Evolutionary conservation across 1,284 basidiomycete genomes (phyloP).

Genomic region (Ceratobasidium sp.): DNA sequence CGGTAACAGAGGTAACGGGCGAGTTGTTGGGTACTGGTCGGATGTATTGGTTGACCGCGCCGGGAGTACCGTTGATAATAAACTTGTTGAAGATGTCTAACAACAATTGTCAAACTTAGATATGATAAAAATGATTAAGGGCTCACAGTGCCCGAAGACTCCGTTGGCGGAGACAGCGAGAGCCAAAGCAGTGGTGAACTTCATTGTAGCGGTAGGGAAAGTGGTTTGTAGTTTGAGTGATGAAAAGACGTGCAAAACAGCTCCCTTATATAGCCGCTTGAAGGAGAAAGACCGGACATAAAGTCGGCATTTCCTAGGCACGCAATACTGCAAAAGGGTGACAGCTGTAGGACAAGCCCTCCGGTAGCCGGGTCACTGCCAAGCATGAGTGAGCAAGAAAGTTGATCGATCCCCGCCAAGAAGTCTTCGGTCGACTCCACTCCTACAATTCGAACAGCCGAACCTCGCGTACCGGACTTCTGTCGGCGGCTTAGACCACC

Average conservation of each 20-base stretch:
- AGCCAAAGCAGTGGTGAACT: conserved; percentile 3
- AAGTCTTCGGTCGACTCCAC: neutral
- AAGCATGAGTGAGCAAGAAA: neutral
- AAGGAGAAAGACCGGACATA: conserved; percentile 31
- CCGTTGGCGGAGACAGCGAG: conserved; percentile 35
- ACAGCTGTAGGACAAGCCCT: neutral
- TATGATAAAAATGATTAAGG: neutral
- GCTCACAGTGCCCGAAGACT: conserved; percentile 36
- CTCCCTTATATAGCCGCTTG: conserved; percentile 7
- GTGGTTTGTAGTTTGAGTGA: neutral
- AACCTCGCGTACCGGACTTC: conserved; percentile 24
- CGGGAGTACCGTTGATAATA: conserved; percentile 62
- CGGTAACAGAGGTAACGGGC: conserved; percentile 67
- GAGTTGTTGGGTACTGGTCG: conserved; percentile 66
- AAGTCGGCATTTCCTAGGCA: conserved; percentile 3
- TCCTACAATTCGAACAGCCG: neutral
- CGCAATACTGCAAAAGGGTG: neutral
- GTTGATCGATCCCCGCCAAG: neutral
- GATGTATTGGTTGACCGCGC: conserved; percentile 53
- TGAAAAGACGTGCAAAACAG: neutral
- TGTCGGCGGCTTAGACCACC: conserved; percentile 17
- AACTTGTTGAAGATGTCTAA: conserved; percentile 41
- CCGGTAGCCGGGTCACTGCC: neutral
- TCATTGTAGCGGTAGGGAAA: neutral
- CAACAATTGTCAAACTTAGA: neutral